Conservation (phyloP, 805 yeast species). For the Yamadazyma olivae region DNA sequence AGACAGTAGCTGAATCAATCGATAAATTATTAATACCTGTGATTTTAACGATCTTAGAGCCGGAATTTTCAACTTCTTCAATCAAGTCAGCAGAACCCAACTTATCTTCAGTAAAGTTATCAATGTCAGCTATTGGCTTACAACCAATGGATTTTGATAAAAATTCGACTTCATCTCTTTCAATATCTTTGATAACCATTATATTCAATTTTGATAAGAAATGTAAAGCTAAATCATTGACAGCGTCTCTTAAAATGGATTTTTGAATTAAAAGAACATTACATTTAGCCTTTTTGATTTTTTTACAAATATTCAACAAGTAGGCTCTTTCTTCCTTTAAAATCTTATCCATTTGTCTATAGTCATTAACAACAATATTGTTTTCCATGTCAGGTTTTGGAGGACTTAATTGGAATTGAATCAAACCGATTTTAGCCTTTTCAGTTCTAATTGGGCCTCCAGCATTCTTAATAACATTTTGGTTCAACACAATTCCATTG, state of each 20-base stretch:
- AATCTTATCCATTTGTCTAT: conserved; percentile 98
- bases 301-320: conserved; percentile 89
- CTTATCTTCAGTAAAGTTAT: conserved; percentile 87
- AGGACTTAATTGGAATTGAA: conserved; percentile 93
- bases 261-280: conserved; percentile 87
- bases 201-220: conserved; percentile 90
- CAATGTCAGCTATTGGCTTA: conserved; percentile 94
- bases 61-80: conserved; percentile 87
- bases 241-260: conserved; percentile 92
- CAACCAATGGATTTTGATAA: conserved; percentile 83
- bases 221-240: conserved; percentile 90
- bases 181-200: conserved; percentile 92
- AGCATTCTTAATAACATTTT: conserved; percentile 81
- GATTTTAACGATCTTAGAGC: conserved; percentile 84
- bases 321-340: conserved; percentile 97
- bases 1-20: conserved; percentile 59
- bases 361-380: conserved; percentile 94
- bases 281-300: conserved; percentile 95
- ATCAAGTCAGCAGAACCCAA: conserved; percentile 89
- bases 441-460: conserved; percentile 96
- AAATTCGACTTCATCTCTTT: conserved; percentile 94
- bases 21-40: conserved; percentile 59
- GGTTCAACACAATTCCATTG: conserved; percentile 92
- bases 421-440: conserved; percentile 85
- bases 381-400: conserved; percentile 98